A percentile compares a stretch with the other conserved stretches of the same genome.
phyloP scores from a whole-genome alignment of 176 grass and related monocot species.

The Musa troglodytarum region DNA sequence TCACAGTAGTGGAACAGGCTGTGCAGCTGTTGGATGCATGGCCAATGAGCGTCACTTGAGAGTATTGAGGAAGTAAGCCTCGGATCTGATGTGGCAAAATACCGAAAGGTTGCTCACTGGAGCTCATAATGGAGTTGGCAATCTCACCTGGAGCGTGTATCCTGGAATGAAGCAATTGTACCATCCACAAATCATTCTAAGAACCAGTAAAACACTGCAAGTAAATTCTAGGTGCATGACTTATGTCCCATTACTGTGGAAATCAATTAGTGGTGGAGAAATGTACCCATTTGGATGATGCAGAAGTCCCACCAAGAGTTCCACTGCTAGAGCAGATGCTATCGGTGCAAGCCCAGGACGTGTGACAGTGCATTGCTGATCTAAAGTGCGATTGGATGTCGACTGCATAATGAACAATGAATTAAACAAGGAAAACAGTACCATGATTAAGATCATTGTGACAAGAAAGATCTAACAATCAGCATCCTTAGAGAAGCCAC shows the following conservation, averaged over 20 bases:
- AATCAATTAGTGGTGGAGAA: neutral
- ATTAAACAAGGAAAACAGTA: neutral
- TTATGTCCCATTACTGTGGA: neutral
- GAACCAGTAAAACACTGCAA: neutral
- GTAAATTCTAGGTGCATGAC: neutral
- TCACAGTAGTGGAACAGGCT: conserved; percentile 70
- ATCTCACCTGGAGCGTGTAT: conserved; percentile 79
- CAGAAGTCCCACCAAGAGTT: conserved; percentile 72
- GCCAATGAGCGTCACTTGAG: conserved; percentile 70
- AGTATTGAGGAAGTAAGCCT: conserved; percentile 63
- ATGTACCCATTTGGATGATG: conserved; percentile 83
- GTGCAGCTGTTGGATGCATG: conserved; percentile 80
- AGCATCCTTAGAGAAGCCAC: conserved; percentile 1
- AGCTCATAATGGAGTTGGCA: conserved; percentile 37
- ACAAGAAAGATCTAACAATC: conserved; percentile 6
- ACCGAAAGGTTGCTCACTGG: conserved; percentile 33
- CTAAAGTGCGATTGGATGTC: conserved; percentile 76
- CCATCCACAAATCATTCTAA: neutral
- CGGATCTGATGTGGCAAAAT: conserved; percentile 85
- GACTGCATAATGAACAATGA: conserved; percentile 41
- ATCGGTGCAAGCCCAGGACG: conserved; percentile 83
- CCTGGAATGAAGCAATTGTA: conserved; percentile 33
- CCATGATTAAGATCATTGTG: conserved; percentile 5
- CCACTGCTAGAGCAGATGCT: conserved; percentile 61
- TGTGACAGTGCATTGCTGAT: conserved; percentile 97